Evolutionary conservation across 768 basidiomycete genomes (phyloP).

Genomic region (Xerocomellus intermedius): DNA sequence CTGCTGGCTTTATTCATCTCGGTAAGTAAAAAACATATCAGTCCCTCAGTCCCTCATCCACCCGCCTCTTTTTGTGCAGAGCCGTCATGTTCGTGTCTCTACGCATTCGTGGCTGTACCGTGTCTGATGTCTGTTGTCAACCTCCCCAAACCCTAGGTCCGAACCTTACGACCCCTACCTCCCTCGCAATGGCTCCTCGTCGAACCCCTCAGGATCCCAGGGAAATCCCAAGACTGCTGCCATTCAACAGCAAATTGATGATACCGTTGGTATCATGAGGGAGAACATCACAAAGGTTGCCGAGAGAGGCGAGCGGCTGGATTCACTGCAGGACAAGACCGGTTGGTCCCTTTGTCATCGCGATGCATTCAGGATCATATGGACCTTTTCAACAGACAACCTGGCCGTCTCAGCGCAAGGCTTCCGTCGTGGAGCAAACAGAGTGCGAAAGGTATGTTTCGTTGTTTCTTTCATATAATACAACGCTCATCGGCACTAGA

Average conservation of each 20-base stretch:
- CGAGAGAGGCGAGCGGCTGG: slow-evolving; percentile 91
- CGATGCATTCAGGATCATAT: not conserved
- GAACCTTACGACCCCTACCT: slow-evolving; percentile 99
- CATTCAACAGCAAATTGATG: slow-evolving; percentile 96
- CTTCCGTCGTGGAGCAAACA: slow-evolving; percentile 95
- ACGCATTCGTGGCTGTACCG: not conserved
- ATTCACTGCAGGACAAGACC: slow-evolving; percentile 96
- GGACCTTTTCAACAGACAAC: slow-evolving; percentile 59
- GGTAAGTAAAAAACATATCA: slow-evolving; percentile 17
- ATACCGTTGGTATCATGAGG: slow-evolving; percentile 96
- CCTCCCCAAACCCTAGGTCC: slow-evolving; percentile 58
- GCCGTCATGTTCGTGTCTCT: slow-evolving; percentile 28
- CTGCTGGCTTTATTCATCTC: slow-evolving; percentile 8
- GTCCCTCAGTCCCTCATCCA: not conserved
- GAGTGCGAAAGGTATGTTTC: slow-evolving; percentile 82
- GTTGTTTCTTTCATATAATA: not conserved
- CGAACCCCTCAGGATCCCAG: slow-evolving; percentile 47
- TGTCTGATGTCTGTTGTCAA: slow-evolving; percentile 6
- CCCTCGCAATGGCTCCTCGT: slow-evolving; percentile 74
- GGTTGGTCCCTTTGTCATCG: slow-evolving; percentile 52
- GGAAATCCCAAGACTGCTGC: slow-evolving; percentile 85
- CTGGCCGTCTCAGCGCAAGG: slow-evolving; percentile 98
- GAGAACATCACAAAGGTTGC: slow-evolving; percentile 97
- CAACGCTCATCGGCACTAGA: slow-evolving; percentile 43
- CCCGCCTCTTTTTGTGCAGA: slow-evolving; percentile 1